phyloP scores from a whole-genome alignment of 306 rosid species.

The Cicer chorassanicum region DNA sequence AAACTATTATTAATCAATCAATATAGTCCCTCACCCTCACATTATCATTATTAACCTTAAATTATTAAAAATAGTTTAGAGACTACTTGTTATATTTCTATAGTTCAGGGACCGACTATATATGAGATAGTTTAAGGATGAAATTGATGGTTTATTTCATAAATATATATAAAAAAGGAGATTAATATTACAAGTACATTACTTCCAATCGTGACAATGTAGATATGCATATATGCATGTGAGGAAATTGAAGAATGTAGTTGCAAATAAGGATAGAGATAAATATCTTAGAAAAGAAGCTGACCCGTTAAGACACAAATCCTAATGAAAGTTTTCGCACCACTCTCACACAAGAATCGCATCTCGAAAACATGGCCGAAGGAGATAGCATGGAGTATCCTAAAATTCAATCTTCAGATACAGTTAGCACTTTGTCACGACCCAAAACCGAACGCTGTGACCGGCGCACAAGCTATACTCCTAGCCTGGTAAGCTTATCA shows the following conservation, averaged over 20 bases:
- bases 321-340: conserved; percentile 50
- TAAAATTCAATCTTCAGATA: conserved; percentile 41
- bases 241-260: conserved; percentile 62
- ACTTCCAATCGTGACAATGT: background rate
- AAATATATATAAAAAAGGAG: background rate
- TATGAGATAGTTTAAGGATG: no score
- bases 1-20: no score
- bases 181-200: background rate
- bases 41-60: no score
- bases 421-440: background rate
- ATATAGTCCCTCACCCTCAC: no score
- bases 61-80: no score
- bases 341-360: conserved; percentile 47
- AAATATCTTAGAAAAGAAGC: conserved; percentile 58
- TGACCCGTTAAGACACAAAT: conserved; percentile 42
- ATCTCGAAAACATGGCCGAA: conserved; percentile 39
- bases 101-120: no score
- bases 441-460: no score
- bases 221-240: conserved; percentile 39
- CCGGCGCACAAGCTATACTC: no score
- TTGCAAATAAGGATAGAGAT: conserved; percentile 68
- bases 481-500: no score
- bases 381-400: conserved; percentile 43
- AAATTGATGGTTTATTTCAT: no score
- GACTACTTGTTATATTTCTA: no score